Percentiles rank a stretch among this genome's conserved stretches.
phyloP scores from a whole-genome alignment of 345 rosid genomes.

The Eucalyptus sideroxylon region DNA sequence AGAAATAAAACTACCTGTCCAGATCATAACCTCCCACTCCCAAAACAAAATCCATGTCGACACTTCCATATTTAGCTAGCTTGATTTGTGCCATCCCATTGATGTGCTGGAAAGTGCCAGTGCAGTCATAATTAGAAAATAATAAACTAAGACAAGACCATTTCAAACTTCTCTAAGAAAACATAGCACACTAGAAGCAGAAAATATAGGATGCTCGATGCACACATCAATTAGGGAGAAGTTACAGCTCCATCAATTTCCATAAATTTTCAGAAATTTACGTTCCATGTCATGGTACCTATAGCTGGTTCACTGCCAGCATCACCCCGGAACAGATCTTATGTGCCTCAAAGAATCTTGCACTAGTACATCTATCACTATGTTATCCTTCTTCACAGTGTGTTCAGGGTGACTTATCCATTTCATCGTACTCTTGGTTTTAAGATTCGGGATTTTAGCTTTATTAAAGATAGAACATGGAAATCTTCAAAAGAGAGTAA shows the following conservation, averaged over 20 bases:
- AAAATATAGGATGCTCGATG: neutral
- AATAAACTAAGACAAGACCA: neutral
- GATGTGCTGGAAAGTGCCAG: constrained; percentile 26
- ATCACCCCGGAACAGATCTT: neutral
- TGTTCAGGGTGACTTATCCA: neutral
- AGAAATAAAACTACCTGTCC: constrained; percentile 27
- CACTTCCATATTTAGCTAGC: constrained; percentile 44
- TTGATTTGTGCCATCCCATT: constrained; percentile 57
- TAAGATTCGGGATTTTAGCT: neutral
- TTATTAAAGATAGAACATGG: neutral
- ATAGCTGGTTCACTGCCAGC: neutral
- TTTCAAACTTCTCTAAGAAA: neutral
- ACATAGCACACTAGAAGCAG: neutral
- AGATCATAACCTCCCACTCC: constrained; percentile 80
- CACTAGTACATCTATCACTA: neutral
- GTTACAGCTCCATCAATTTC: neutral
- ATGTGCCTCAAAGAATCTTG: neutral
- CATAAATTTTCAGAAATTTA: neutral
- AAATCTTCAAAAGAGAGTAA: neutral
- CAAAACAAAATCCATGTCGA: constrained; percentile 67
- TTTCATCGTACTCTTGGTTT: neutral
- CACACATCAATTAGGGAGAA: neutral
- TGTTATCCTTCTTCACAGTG: neutral
- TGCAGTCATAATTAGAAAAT: neutral
- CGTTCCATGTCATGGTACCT: neutral